Evolutionary conservation across 805 yeast species (phyloP).

Genomic region (Candida saitoana): DNA sequence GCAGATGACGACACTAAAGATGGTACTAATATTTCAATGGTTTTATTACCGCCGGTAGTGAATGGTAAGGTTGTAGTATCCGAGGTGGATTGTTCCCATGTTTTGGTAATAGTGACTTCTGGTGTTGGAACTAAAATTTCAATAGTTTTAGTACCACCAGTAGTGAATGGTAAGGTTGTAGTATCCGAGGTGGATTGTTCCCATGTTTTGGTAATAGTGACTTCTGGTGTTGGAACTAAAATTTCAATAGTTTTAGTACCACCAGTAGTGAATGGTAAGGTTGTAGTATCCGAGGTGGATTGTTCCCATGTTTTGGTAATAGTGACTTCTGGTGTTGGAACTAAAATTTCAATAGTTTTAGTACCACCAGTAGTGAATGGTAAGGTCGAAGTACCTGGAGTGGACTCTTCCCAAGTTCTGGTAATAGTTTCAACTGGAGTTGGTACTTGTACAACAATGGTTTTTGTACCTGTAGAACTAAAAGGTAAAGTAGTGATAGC

Average conservation of each 20-base stretch:
- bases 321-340: slow-evolving; percentile 10
- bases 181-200: not conserved
- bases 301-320: slow-evolving; percentile 2
- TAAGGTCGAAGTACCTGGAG: slow-evolving; percentile 5
- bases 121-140: slow-evolving; percentile 12
- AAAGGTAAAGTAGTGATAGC: slow-evolving; percentile 5
- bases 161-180: slow-evolving; percentile 4
- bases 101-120: slow-evolving; percentile 6
- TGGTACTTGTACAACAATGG: not conserved
- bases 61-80: not conserved
- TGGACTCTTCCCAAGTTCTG: not conserved
- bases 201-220: not conserved
- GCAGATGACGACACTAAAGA: not conserved
- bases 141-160: slow-evolving; percentile 3
- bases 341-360: not conserved
- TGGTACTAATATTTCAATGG: not conserved
- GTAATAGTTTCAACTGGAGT: not conserved
- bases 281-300: slow-evolving; percentile 9
- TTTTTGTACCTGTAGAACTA: slow-evolving; percentile 5
- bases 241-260: slow-evolving; percentile 11
- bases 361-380: slow-evolving; percentile 5
- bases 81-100: not conserved
- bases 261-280: slow-evolving; percentile 4
- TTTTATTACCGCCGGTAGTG: slow-evolving; percentile 6
- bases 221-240: slow-evolving; percentile 10